Percentiles rank a stretch among this genome's conserved stretches.
phyloP scores from a whole-genome alignment of 345 rosid genomes.

The Salix udensis region DNA sequence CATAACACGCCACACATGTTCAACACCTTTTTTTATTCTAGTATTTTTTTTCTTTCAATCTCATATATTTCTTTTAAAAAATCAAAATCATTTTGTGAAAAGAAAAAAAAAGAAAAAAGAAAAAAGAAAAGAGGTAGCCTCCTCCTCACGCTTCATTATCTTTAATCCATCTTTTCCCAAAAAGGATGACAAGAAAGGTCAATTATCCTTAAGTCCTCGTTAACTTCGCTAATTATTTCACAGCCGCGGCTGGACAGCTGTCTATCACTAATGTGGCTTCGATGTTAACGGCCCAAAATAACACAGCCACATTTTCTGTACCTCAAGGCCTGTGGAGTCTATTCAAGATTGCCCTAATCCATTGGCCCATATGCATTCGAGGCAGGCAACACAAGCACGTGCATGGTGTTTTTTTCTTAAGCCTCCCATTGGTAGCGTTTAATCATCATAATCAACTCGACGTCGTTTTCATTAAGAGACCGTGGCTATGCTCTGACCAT shows the following conservation, averaged over 20 bases:
- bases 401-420: slow-evolving; percentile 19
- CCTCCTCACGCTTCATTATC: slow-evolving; percentile 1
- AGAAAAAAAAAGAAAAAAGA: neutral
- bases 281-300: slow-evolving; percentile 31
- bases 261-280: slow-evolving; percentile 6
- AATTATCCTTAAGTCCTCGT: too few relatives aligned
- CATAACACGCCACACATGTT: too few relatives aligned
- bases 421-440: slow-evolving; percentile 3
- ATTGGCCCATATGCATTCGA: slow-evolving; percentile 19
- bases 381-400: slow-evolving; percentile 39
- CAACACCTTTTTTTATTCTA: too few relatives aligned
- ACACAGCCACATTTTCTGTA: neutral
- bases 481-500: neutral
- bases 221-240: slow-evolving; percentile 27
- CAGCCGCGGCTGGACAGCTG: slow-evolving; percentile 16
- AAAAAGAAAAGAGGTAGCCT: neutral
- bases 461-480: neutral
- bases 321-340: slow-evolving; percentile 7
- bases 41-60: too few relatives aligned
- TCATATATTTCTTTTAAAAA: too few relatives aligned
- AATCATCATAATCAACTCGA: neutral
- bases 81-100: too few relatives aligned
- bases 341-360: slow-evolving; percentile 30
- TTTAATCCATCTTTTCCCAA: slow-evolving; percentile 20
- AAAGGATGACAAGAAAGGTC: slow-evolving; percentile 29